Percentiles rank a stretch among this genome's conserved stretches.
Conservation (phyloP, 257 asterid species). For the Petunia secreta region DNA sequence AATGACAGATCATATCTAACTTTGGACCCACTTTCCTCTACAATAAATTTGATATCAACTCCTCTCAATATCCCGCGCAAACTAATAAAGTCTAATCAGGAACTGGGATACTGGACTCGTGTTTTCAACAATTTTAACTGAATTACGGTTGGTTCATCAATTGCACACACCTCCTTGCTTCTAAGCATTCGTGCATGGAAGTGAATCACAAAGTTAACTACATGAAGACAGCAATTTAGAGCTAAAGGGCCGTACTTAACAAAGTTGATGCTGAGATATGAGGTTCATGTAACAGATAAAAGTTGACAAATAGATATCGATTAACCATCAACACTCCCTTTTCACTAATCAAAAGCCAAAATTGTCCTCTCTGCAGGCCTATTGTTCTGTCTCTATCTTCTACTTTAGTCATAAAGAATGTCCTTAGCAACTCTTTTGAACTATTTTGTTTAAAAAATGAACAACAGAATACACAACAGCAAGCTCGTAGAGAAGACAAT, state of each 20-base stretch:
- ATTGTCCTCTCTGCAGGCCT: too few species aligned
- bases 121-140: constrained; percentile 1
- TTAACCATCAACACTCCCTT: background rate
- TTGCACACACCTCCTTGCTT: background rate
- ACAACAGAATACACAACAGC: background rate
- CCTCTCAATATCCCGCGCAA: background rate
- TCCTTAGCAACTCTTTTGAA: background rate
- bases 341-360: constrained; percentile 1
- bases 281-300: constrained; percentile 18
- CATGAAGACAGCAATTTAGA: background rate
- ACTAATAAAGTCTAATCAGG: background rate
- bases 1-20: background rate
- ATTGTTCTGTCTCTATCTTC: background rate
- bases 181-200: background rate
- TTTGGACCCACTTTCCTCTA: background rate
- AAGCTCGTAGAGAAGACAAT: background rate
- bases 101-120: background rate
- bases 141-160: background rate
- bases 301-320: background rate
- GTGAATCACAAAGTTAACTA: constrained; percentile 1
- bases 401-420: background rate
- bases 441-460: background rate
- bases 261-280: background rate
- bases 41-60: background rate
- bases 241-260: background rate